phyloP scores from a whole-genome alignment of 495 filamentous ascomycete species.

The Hypomontagnella monticulosa region DNA sequence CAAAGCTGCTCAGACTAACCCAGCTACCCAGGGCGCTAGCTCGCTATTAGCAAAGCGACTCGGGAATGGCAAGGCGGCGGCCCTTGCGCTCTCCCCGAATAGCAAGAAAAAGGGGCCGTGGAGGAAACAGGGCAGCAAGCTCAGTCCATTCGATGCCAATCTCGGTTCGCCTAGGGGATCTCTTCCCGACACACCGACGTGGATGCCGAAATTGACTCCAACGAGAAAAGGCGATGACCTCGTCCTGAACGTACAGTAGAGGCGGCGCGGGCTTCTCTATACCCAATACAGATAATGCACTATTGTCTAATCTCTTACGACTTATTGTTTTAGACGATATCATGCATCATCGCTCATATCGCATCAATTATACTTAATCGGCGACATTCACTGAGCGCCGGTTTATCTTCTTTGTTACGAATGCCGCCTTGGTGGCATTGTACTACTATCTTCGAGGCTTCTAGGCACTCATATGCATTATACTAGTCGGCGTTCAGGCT shows the following conservation, averaged over 20 bases:
- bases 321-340: slow-evolving; percentile 1
- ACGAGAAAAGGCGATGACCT: slow-evolving; percentile 55
- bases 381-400: slow-evolving; percentile 16
- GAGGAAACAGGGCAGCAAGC: slow-evolving; percentile 14
- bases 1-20: slow-evolving; percentile 6
- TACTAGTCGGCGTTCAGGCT: slow-evolving; percentile 11
- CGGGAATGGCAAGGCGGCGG: slow-evolving; percentile 56
- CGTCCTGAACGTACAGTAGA: slow-evolving; percentile 53
- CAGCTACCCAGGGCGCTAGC: slow-evolving; percentile 15
- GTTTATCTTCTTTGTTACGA: slow-evolving; percentile 5
- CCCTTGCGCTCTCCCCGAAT: slow-evolving; percentile 47
- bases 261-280: not conserved
- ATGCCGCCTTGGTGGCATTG: slow-evolving; percentile 4
- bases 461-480: slow-evolving; percentile 14
- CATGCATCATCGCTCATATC: slow-evolving; percentile 11
- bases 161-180: slow-evolving; percentile 31
- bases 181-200: slow-evolving; percentile 60
- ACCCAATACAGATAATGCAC: not conserved
- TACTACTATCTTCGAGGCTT: slow-evolving; percentile 20
- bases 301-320: slow-evolving; percentile 11
- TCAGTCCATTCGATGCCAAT: slow-evolving; percentile 28
- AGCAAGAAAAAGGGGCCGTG: slow-evolving; percentile 35
- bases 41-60: slow-evolving; percentile 60
- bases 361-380: slow-evolving; percentile 27
- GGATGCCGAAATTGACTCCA: slow-evolving; percentile 57